Base-by-base conservation (phyloP, 768 basidiomycete species). In the Podaxis carcinomalis region DNA sequence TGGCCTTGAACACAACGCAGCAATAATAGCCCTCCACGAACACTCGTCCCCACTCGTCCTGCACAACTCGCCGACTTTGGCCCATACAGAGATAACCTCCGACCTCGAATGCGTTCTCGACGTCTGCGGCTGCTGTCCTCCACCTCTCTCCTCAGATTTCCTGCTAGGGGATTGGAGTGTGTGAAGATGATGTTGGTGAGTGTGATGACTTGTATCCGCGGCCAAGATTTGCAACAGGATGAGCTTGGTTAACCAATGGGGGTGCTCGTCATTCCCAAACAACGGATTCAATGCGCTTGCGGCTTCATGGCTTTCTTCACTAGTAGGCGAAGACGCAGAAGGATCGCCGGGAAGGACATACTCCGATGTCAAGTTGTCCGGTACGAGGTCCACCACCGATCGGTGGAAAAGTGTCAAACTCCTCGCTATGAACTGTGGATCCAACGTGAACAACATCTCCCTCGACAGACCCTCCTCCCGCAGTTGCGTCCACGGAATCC, bases 231-330 rank as follows among this genome's bases (percentile, higher is more conserved):
- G 90, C 47, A 87, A 70, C 1, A 94, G 71, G 5, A 93, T 73
- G 3, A 90, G 71, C 66, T 83, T 87, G 13, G 92, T 93, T 44
- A 93, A 75, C 91, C 92, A 94, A 69, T 94, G 89, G 1, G 90
- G 89, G 46, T 77, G 78, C 4, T 85, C 84, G 28, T 89, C 87
- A 60, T 75, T 87, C 5, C 91, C 90, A 63, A 89, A 85, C 16
- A 92, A 78, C 23, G 75, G 74, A 16, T 61, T 47, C 36, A 39
- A 32, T 14, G 16, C 62, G 9, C 62, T 54, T 1, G 54, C 39
- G 40, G 64, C 63, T 28, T 57, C 68, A 9, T 62, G 19, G 25
- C 21, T 27, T 13, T 27, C 47, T 14, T 23, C 21, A 23, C 25
- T 27, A 13, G 23, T 27, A 23, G 47, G 47, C 19, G 47, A 49